These are phyloP conservation scores for Chaetomiaceae sp. DNA, from an alignment of 2,329 filamentous ascomycete species.

Conservation along the genomic window DNA sequence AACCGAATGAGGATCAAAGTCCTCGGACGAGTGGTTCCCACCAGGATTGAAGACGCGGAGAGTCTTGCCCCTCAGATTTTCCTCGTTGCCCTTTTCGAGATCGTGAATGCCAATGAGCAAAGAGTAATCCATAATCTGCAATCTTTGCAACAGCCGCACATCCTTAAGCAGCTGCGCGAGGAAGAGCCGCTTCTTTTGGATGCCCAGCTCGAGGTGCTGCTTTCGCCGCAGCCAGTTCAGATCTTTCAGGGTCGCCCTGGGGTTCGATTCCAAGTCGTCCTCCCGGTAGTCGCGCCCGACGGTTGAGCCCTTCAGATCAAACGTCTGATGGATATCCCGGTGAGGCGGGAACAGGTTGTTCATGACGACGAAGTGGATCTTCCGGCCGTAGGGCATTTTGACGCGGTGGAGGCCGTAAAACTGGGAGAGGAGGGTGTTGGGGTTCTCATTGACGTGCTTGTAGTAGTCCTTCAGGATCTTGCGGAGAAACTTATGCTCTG, in stretches of 20 bases:
- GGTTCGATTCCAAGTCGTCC: slow-evolving; percentile 81
- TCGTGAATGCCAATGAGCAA: slow-evolving; percentile 93
- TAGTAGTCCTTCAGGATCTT: slow-evolving; percentile 90
- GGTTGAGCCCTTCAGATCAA: slow-evolving; percentile 94
- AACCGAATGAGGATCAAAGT: slow-evolving; percentile 54
- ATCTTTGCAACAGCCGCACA: slow-evolving; percentile 75
- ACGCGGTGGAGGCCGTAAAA: slow-evolving; percentile 97
- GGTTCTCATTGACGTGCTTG: slow-evolving; percentile 84
- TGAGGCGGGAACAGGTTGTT: slow-evolving; percentile 98
- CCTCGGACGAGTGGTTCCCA: slow-evolving; percentile 55
- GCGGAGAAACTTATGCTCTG: slow-evolving; percentile 81
- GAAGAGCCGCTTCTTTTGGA: slow-evolving; percentile 82
- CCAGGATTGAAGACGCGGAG: slow-evolving; percentile 91
- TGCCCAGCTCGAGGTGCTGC: slow-evolving; percentile 79
- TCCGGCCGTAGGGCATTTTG: slow-evolving; percentile 96
- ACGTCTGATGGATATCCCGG: slow-evolving; percentile 93
- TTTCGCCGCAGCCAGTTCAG: slow-evolving; percentile 91
- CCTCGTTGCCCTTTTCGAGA: slow-evolving; percentile 82
- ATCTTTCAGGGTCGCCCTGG: slow-evolving; percentile 89
- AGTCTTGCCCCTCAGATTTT: slow-evolving; percentile 85
- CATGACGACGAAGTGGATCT: slow-evolving; percentile 99
- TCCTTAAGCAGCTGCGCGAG: slow-evolving; percentile 84
- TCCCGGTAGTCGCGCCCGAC: slow-evolving; percentile 88
- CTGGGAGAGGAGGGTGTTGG: slow-evolving; percentile 93
- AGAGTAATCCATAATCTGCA: slow-evolving; percentile 99